Percentiles rank a stretch among this genome's conserved stretches.
Evolutionary conservation across 2,329 filamentous ascomycete species (phyloP).

Genomic region (Scorias spongiosa): DNA sequence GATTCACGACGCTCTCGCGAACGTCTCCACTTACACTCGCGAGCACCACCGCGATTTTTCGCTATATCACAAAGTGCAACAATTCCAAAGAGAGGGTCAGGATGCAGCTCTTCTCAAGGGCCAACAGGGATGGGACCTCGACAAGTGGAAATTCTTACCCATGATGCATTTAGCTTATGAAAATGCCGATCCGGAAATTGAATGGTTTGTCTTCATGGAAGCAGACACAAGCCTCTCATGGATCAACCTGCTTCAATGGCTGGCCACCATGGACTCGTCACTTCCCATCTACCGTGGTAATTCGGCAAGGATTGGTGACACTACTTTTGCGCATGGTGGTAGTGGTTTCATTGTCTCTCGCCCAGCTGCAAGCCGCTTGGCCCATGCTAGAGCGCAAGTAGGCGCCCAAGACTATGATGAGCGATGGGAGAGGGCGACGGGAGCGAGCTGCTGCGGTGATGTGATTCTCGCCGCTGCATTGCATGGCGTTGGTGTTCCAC

Average conservation of each 20-base stretch:
- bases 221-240: conserved; percentile 38
- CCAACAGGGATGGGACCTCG: conserved; percentile 35
- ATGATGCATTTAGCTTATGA: conserved; percentile 38
- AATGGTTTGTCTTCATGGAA: conserved; percentile 43
- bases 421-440: conserved; percentile 26
- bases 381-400: conserved; percentile 25
- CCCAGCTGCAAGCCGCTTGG: conserved; percentile 20
- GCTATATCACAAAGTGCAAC: conserved; percentile 17
- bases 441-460: conserved; percentile 38
- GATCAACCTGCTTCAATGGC: conserved; percentile 32
- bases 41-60: conserved; percentile 20
- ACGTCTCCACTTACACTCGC: conserved; percentile 13
- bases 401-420: conserved; percentile 19
- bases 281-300: conserved; percentile 36
- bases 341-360: conserved; percentile 28
- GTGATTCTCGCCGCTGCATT: conserved; percentile 36
- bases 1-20: conserved; percentile 19
- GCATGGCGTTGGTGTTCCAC: conserved; percentile 27
- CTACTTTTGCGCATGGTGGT: conserved; percentile 27
- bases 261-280: conserved; percentile 32
- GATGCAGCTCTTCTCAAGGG: conserved; percentile 15
- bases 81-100: conserved; percentile 17
- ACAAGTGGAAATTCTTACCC: conserved; percentile 44
- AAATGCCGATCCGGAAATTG: conserved; percentile 28
- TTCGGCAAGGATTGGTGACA: conserved; percentile 20